Conservation (phyloP, 2,329 filamentous ascomycete genomes). For the Phialemonium atrogriseum region DNA sequence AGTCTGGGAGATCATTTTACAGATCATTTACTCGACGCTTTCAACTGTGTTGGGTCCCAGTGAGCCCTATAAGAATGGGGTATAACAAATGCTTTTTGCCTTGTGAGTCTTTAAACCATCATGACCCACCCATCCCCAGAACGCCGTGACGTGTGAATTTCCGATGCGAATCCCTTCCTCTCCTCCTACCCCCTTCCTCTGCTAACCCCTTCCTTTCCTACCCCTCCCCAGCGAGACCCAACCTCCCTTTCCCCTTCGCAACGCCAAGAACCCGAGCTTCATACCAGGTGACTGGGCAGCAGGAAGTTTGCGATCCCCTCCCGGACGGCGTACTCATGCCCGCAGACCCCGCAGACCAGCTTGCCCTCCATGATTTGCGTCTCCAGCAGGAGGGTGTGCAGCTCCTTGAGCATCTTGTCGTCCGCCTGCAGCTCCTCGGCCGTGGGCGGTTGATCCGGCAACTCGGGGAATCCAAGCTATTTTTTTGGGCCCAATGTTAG, state of each 20-base stretch:
- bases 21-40: too few species aligned
- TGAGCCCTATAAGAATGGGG: too few species aligned
- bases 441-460: constrained; percentile 58
- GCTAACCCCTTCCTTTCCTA: too few species aligned
- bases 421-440: constrained; percentile 54
- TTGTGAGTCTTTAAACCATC: too few species aligned
- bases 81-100: too few species aligned
- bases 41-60: too few species aligned
- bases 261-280: constrained; percentile 10
- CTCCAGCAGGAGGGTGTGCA: constrained; percentile 78
- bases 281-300: constrained; percentile 83
- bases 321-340: constrained; percentile 88
- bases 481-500: too few species aligned
- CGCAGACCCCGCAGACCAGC: constrained; percentile 83
- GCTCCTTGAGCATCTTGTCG: constrained; percentile 63
- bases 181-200: too few species aligned
- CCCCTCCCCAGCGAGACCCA: constrained; percentile 15
- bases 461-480: constrained; percentile 69
- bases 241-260: constrained; percentile 1
- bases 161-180: too few species aligned
- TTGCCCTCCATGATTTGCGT: constrained; percentile 85
- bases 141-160: too few species aligned
- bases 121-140: too few species aligned
- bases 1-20: too few species aligned
- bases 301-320: constrained; percentile 97